Conservation (phyloP, 768 basidiomycete genomes). For the Podaxis sp. region DNA sequence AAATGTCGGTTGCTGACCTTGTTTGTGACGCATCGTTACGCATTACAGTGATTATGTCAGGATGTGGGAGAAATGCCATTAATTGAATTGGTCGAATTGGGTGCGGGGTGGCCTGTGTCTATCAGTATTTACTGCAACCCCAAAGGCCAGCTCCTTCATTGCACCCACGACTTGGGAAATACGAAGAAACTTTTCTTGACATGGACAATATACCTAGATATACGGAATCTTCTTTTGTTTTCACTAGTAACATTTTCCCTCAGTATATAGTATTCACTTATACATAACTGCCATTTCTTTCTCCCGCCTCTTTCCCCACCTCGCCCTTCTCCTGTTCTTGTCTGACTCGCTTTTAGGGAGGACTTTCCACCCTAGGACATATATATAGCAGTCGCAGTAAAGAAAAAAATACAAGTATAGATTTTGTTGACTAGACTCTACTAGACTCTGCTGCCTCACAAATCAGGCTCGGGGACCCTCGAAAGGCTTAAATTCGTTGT, state of each 20-base stretch:
- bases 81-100: neutral
- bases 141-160: no score
- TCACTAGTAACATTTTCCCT: neutral
- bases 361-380: no score
- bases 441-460: no score
- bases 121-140: neutral
- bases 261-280: neutral
- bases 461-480: no score
- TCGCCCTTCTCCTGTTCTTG: neutral
- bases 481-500: no score
- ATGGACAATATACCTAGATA: neutral
- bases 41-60: constrained; percentile 38
- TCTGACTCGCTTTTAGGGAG: no score
- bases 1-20: neutral
- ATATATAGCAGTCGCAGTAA: no score
- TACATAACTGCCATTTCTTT: neutral
- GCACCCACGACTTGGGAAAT: no score
- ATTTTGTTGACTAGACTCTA: no score
- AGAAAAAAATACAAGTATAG: no score
- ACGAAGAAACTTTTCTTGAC: no score
- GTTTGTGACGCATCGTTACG: neutral
- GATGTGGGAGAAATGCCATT: constrained; percentile 42
- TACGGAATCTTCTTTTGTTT: neutral
- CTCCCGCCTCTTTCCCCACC: neutral
- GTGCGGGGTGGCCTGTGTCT: neutral